These are phyloP conservation scores for Thielaviopsis musarum DNA, from an alignment of 2,329 filamentous ascomycete genomes.

Conservation along the genomic window DNA sequence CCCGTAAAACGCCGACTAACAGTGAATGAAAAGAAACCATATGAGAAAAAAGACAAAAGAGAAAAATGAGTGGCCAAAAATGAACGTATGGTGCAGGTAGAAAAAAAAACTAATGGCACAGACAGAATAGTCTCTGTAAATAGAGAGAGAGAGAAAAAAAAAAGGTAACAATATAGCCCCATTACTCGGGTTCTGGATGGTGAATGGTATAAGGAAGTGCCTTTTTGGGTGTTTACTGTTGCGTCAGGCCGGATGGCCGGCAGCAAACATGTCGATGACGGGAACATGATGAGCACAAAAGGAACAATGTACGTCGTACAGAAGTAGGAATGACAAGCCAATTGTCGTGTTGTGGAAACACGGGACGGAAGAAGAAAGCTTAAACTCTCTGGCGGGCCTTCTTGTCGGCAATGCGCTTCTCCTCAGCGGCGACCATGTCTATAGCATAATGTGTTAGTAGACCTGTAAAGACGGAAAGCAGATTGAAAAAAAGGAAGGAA, in stretches of 20 bases:
- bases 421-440: constrained; percentile 76
- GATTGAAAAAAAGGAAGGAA: not conserved
- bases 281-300: not conserved
- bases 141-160: not conserved
- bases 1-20: not conserved
- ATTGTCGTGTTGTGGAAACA: not conserved
- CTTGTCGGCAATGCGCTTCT: constrained; percentile 36
- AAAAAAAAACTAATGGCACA: not conserved
- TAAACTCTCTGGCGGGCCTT: constrained; percentile 14
- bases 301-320: not conserved
- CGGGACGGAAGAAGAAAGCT: not conserved
- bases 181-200: not conserved
- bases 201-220: not conserved
- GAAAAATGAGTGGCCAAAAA: not conserved
- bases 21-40: not conserved
- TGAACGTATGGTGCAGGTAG: no score
- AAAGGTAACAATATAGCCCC: not conserved
- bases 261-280: not conserved
- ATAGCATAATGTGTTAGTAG: constrained; percentile 13
- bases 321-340: not conserved
- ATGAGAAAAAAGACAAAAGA: no score
- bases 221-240: no score
- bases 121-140: not conserved
- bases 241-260: not conserved
- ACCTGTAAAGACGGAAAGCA: not conserved